Base-by-base conservation (phyloP, 768 basidiomycete species). In the Suillus cothurnatus region DNA sequence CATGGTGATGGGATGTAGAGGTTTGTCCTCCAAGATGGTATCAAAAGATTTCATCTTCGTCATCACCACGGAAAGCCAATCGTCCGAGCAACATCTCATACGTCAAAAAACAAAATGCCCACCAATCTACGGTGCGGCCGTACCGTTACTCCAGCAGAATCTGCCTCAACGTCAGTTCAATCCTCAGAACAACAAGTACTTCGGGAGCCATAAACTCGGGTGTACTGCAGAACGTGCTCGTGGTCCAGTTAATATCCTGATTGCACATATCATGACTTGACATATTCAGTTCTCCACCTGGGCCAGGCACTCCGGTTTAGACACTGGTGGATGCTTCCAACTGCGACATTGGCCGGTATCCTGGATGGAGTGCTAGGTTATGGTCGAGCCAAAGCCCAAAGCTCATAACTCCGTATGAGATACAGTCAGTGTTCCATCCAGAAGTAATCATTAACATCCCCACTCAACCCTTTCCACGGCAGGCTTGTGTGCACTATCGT, bases 141-240 rank as follows among this genome's bases (percentile, higher is more conserved):
- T 99, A 99, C 55, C 95, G 92, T 80, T 99, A 97, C 80, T 99
- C 97, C 23, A 99, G 86, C 61, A 99, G 84, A 77, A 99, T 99
- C 96, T 99, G 19, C 32, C 36, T 67, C 7, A 19, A 12, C 38
- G 65, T 8, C n/a, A 34, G 23, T 58, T 69, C 69, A 70, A 41
- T 26, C 43, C 12, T 64, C 15, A 23, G 34, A 43, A 14, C 26
- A 49, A n/a, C 15, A 31, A 14, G 41, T 68, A 96, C 97, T 86
- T 99, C 97, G 4, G 97, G 97, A 26, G 97, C 97, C 97, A 99
- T 99, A 78, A 99, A 99, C 76, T 99, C 97, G 0, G 97, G 97
- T 19, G 97, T 99, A 61, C 97, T 97, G 79, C 97, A 99, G 80
- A 99, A 99, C 4, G 97, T 99, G 77, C 94, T 95, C 3, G 97